Evolutionary conservation across 768 basidiomycete genomes (phyloP).

Genomic region (Cystobasidiopsis lactophilus): DNA sequence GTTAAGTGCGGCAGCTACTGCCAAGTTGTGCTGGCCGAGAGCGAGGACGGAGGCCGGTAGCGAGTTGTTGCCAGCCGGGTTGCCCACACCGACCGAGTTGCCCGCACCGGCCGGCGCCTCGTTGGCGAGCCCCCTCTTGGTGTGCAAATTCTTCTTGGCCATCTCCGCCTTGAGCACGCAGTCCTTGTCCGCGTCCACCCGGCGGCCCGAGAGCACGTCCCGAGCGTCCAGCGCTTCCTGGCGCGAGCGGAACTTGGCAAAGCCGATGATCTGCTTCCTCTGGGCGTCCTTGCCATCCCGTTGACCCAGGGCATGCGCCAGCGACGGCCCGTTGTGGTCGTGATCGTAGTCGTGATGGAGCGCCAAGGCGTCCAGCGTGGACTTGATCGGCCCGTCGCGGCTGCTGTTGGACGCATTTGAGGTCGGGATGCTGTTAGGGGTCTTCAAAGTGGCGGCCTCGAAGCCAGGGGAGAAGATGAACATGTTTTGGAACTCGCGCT

Average conservation of each 20-base stretch:
- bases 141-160: conserved; percentile 99
- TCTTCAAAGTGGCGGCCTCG: conserved; percentile 92
- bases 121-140: conserved; percentile 36
- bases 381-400: not conserved
- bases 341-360: not conserved
- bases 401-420: not conserved
- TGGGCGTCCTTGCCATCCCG: not conserved
- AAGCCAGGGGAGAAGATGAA: conserved; percentile 91
- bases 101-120: not conserved
- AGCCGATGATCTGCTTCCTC: conserved; percentile 89
- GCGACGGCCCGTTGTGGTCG: not conserved
- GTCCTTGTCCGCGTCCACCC: conserved; percentile 81
- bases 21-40: not conserved
- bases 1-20: not conserved
- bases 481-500: conserved; percentile 99
- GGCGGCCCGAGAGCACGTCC: conserved; percentile 65
- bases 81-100: not conserved
- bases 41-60: not conserved
- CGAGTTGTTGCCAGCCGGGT: not conserved
- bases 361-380: not conserved
- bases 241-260: conserved; percentile 79
- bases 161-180: conserved; percentile 91
- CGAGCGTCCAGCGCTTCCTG: conserved; percentile 69
- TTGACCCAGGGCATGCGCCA: no score
- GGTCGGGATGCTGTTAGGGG: conserved; percentile 31